Evolutionary conservation across 2,329 filamentous ascomycete genomes (phyloP).

Genomic region (Xylaria sp.): DNA sequence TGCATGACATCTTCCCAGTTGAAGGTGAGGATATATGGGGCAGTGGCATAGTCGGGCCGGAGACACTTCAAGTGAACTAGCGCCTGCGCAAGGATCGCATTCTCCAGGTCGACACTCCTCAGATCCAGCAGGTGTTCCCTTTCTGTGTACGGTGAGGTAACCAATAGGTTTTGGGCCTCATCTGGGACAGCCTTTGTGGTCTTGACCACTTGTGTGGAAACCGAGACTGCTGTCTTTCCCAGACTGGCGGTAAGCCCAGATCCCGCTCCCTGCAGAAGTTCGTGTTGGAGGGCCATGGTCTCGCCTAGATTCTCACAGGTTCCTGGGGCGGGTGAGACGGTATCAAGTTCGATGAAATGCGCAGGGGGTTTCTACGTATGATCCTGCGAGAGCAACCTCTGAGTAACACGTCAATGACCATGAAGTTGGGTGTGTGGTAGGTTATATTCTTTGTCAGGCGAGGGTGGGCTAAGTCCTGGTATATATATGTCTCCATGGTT

Average conservation of each 20-base stretch:
- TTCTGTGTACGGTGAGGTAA: conserved; percentile 81
- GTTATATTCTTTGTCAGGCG: conserved; percentile 17
- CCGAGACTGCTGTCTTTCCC: conserved; percentile 36
- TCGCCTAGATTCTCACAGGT: conserved; percentile 11
- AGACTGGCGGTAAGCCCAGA: not conserved
- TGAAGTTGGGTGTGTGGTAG: conserved; percentile 10
- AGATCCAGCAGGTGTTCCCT: conserved; percentile 79
- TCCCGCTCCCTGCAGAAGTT: conserved; percentile 18
- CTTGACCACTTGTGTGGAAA: conserved; percentile 34
- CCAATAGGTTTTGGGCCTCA: conserved; percentile 54
- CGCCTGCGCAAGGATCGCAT: conserved; percentile 76
- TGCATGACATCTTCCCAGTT: conserved; percentile 77
- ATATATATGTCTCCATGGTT: conserved; percentile 13
- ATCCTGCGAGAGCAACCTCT: not conserved
- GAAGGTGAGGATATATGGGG: conserved; percentile 77
- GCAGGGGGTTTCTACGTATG: conserved; percentile 14
- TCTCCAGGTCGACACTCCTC: conserved; percentile 70
- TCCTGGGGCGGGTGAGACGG: conserved; percentile 18
- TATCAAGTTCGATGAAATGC: conserved; percentile 15
- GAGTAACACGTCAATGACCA: conserved; percentile 1
- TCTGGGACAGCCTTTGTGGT: conserved; percentile 23
- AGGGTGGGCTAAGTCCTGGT: conserved; percentile 17
- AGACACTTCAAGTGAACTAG: conserved; percentile 72
- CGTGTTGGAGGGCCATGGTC: conserved; percentile 32
- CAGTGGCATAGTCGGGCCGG: conserved; percentile 79